Evolutionary conservation across 345 rosid species (phyloP), one percentile per base, ranked within the genome.

Genomic region (Triadica sebifera): DNA sequence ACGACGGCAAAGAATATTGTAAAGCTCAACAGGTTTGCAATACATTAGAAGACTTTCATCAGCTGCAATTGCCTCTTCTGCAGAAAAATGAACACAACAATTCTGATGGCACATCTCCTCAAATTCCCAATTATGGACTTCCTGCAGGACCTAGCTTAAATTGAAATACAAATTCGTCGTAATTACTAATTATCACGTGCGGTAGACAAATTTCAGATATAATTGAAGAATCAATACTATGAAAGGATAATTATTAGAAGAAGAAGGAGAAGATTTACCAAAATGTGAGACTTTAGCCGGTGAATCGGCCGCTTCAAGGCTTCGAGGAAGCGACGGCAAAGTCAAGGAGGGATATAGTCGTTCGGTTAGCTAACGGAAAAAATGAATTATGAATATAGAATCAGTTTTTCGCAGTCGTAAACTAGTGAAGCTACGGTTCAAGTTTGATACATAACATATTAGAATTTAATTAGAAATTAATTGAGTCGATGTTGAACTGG

Each of bases 11-110:
- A 78, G 77, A 49, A 78, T 78, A 52, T 78, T 78, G 65, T 78
- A 78, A 45, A 78, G 81, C 37, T 78, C 81, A 47, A 78, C 81
- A 34, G 81, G 81, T 70, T 78, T 78, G 81, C 81, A 78, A 67
- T 78, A 78, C 4, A 78, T 73, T 19, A 78, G 34, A 25, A 78
- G 77, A 29, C 70, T 73, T 59, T 78, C 81, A 16, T 78, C 81
- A 37, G 77, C 74, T 38, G 74, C 73, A 20, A 78, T 38, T 49
- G 62, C 69, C 52, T 67, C 81, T 0, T 39, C 78, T 3, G 17
- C 63, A 7, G 77, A 74, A 53, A 69, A 69, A 68, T 68, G 81
- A 70, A 58, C 57, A 60, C 77, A 68, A 68, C 77, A 60, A 68
- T 78, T 78, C 74, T 78, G 81, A 69, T 67, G 81, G 64, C 81